A percentile compares a stretch with the other conserved stretches of the same genome.
phyloP scores from a whole-genome alignment of 169 alveolate genomes.

The Eimeria maxima region DNA sequence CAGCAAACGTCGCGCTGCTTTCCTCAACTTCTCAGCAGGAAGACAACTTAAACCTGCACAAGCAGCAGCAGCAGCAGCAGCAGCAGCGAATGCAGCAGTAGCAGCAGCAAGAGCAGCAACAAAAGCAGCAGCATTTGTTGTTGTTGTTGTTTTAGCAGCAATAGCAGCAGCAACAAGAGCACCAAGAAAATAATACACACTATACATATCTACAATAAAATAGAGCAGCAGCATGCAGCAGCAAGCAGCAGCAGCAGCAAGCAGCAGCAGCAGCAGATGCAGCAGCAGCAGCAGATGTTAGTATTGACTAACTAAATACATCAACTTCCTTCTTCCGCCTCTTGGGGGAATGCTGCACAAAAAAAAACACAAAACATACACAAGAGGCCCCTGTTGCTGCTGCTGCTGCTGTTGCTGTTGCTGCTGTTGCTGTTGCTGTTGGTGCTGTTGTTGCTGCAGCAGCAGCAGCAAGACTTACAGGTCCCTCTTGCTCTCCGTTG shows the following conservation, averaged over 20 bases:
- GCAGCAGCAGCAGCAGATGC: no score
- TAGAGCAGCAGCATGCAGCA: no score
- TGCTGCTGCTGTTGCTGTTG: conserved; percentile 3
- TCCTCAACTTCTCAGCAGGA: neutral
- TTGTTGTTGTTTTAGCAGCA: no score
- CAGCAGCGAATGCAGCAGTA: neutral
- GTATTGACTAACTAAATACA: neutral
- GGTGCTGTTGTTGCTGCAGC: neutral
- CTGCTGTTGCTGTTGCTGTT: conserved; percentile 4
- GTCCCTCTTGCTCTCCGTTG: conserved; percentile 30
- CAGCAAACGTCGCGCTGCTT: conserved; percentile 36
- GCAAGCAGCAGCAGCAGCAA: no score
- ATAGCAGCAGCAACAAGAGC: neutral
- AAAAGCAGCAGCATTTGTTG: neutral
- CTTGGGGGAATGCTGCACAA: conserved; percentile 40
- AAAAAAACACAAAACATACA: neutral
- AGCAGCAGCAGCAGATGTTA: no score
- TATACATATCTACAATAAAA: no score
- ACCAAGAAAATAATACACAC: no score
- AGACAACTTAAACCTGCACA: neutral
- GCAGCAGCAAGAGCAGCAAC: neutral
- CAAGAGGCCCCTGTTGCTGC: neutral
- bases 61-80: neutral
- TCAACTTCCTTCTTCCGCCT: conserved; percentile 7
- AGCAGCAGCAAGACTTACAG: conserved; percentile 43